Percentiles rank a stretch among this genome's conserved stretches.
These are phyloP conservation scores for Odonthalia washingtoniensis DNA, from an alignment of 31 red algal genomes.

Conservation along the genomic window DNA sequence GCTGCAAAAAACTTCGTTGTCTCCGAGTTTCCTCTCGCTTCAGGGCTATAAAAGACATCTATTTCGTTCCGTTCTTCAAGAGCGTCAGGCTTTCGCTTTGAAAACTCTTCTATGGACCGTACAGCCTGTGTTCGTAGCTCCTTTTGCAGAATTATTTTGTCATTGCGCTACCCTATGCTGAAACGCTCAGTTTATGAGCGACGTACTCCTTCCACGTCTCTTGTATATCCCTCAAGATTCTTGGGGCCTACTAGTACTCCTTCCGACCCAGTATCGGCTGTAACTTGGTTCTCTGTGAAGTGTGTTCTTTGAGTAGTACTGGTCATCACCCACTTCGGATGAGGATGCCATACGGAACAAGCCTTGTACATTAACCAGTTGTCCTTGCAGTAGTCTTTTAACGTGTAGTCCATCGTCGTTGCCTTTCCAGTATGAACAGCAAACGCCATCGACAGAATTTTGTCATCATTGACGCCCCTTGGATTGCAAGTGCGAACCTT, in stretches of 20 bases:
- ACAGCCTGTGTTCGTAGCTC: background rate
- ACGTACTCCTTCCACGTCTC: background rate
- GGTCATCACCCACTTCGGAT: constrained; percentile 33
- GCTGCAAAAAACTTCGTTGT: background rate
- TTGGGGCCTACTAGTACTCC: background rate
- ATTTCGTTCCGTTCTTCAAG: background rate
- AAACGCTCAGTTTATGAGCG: constrained; percentile 8
- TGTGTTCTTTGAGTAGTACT: background rate
- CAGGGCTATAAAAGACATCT: background rate
- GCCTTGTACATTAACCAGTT: constrained; percentile 27
- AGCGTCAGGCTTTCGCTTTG: background rate
- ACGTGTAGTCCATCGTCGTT: constrained; percentile 38
- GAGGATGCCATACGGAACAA: constrained; percentile 14
- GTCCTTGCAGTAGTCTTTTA: constrained; percentile 10
- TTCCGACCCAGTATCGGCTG: background rate
- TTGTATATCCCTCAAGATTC: background rate
- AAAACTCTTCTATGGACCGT: background rate
- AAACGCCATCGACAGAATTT: constrained; percentile 48
- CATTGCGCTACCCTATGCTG: constrained; percentile 3
- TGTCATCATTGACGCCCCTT: constrained; percentile 26
- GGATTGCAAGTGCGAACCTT: constrained; percentile 24
- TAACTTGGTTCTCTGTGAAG: background rate
- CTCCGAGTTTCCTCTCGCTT: background rate
- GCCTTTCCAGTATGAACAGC: constrained; percentile 10
- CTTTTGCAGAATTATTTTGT: constrained; percentile 21